Evolutionary conservation across 2,329 filamentous ascomycete species (phyloP), one percentile per base, ranked within the genome.

Genomic region (Colletotrichum sojae): DNA sequence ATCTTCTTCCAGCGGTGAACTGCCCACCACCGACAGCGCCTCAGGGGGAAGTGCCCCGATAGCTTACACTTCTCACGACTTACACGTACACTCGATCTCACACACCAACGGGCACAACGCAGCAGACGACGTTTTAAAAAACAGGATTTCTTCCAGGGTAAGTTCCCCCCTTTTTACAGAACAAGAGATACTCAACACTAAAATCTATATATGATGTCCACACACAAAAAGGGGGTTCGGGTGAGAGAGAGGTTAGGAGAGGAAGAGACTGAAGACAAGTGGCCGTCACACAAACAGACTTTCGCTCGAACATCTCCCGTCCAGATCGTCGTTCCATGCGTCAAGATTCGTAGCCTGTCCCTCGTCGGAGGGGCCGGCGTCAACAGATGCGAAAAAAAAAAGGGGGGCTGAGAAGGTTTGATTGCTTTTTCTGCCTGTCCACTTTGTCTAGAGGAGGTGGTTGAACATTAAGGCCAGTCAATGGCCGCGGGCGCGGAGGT

Each of bases 131-230:
- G 27, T 6, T 15, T 15, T 18, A 25, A 67, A 25, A 48, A 65
- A 55, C 40, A 68, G 45, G 4, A 54, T 49, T 68, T 25, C 53
- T 68, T 68, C 16, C 46, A 65, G 65, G 48, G 53, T 53, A 65
- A 64, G 25, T 39, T 27, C 31, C 54, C 54, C 60, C 53, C 53
- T 55, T 59, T 64, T 43, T 22, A 68, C 54, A 63, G 53, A 68
- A 65, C 61, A 65, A 36, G 61, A 65, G 65, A 68, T 59, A 54
- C 58, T 65, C 65, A 56, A 59, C 39, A 65, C 65, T 65, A 68
- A 68, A 68, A 59, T 68, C 61, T 65, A 65, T 67, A 67, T 56
- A 56, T 65, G 48, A 40, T 66, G 45, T 69, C 62, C 66, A 66
- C n/a, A 65, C 31, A 36, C 22, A 46, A 55, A 58, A 54, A 55